phyloP scores from a whole-genome alignment of 2,329 filamentous ascomycete genomes.

The Hypoxylon sp. region DNA sequence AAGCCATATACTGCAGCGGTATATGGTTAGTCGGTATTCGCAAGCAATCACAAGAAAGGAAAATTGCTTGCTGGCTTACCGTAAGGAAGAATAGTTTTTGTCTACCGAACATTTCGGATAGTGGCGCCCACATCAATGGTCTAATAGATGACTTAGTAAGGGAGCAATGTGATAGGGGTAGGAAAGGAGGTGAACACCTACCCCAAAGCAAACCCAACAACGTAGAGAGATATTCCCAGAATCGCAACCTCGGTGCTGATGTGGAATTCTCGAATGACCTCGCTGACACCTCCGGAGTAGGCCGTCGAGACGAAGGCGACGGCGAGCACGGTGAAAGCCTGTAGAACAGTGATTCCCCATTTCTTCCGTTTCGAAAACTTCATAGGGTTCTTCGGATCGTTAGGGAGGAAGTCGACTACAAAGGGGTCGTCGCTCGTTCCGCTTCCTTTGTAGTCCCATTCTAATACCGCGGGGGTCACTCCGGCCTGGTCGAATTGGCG shows the following conservation, averaged over 20 bases:
- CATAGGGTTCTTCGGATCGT: conserved; percentile 76
- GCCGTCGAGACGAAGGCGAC: conserved; percentile 78
- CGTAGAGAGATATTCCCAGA: conserved; percentile 67
- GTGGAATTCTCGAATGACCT: conserved; percentile 67
- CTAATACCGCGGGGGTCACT: conserved; percentile 67
- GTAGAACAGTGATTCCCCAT: conserved; percentile 73
- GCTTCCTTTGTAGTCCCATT: conserved; percentile 66
- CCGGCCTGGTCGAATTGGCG: conserved; percentile 69
- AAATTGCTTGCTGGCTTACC: conserved; percentile 33
- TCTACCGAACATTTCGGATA: conserved; percentile 71
- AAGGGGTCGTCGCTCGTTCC: conserved; percentile 77
- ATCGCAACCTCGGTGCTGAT: conserved; percentile 61
- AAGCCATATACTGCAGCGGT: conserved; percentile 57
- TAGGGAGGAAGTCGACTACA: conserved; percentile 73
- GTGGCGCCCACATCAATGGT: conserved; percentile 73
- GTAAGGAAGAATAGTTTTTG: conserved; percentile 67
- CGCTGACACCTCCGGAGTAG: conserved; percentile 67
- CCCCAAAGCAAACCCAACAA: conserved; percentile 63
- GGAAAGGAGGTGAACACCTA: conserved; percentile 49
- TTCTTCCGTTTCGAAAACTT: conserved; percentile 67
- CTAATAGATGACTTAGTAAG: conserved; percentile 41
- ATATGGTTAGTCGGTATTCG: conserved; percentile 6
- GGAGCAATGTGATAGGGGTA: conserved; percentile 69
- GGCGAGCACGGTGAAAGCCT: conserved; percentile 74
- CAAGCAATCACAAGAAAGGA: conserved; percentile 1